Base-by-base conservation (phyloP, 345 rosid species). In the Mallotus nudiflorus region DNA sequence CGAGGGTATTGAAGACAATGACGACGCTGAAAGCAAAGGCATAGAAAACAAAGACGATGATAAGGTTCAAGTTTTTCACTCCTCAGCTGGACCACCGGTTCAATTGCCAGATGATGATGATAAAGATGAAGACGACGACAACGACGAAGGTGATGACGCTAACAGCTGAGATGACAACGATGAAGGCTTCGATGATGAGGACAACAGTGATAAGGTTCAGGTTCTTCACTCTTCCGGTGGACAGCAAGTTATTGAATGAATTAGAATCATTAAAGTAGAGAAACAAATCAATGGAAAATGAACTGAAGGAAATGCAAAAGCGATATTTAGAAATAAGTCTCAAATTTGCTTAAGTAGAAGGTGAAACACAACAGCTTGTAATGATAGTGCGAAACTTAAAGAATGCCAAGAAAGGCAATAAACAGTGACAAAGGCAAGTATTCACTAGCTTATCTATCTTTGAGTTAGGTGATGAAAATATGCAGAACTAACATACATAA, bases 21-120 rank as follows among this genome's bases (percentile, higher is more conserved):
- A 81, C 0, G 89, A 80, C 0, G 90, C 73, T 0, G 91, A 80
- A 0, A 88, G 74, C 1, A 86, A 82, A 0, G 87, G 62, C 0
- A 86, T 63, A 0, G 88, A 78, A 0, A 84, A 77, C 16, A 82
- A 74, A 1, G 90, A 77, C 0, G 93, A 81, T 0, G 92, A 83
- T 0, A 73, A 72, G 9, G 91, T 79, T 59, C 91, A 84, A 81
- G 83, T 82, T 56, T 50, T 89, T 58, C 85, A 78, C 72, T 84
- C 89, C 2, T 73, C 90, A 14, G 83, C 73, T 67, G 89, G 82
- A 15, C 93, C 88, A 59, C 86, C 83, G 28, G 86, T 82, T 18
- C 82, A 66, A 24, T 58, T 85, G 2, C 86, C 62, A 0, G 87
- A 85, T 27, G 93, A 88, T 13, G 93, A 88, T 0, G 94, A 80